These are phyloP conservation scores for Aspergillus awamori DNA, from an alignment of 2,329 filamentous ascomycete species.

Conservation along the genomic window DNA sequence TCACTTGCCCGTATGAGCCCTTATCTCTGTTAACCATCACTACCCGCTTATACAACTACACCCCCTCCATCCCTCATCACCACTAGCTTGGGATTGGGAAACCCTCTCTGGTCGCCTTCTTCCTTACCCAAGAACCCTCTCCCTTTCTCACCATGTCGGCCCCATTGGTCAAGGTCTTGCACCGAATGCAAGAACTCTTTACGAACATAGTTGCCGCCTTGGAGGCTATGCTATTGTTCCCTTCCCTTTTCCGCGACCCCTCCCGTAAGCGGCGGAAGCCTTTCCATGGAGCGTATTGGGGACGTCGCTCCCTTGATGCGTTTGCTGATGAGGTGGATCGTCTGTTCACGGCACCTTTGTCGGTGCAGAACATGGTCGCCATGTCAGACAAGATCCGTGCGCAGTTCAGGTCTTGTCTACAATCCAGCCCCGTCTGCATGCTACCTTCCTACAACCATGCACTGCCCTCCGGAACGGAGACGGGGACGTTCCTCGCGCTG, in stretches of 20 bases:
- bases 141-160: constrained; percentile 33
- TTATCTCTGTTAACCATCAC: constrained; percentile 15
- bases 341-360: constrained; percentile 41
- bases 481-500: constrained; percentile 62
- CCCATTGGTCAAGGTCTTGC: constrained; percentile 43
- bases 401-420: constrained; percentile 59
- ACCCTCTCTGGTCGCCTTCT: neutral
- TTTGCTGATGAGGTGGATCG: constrained; percentile 44
- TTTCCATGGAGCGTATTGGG: constrained; percentile 39
- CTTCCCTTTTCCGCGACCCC: constrained; percentile 40
- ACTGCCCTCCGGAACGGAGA: constrained; percentile 61
- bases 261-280: constrained; percentile 36
- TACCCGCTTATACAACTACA: constrained; percentile 6
- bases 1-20: constrained; percentile 16
- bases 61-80: constrained; percentile 1
- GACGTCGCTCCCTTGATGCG: constrained; percentile 41
- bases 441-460: constrained; percentile 66
- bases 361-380: constrained; percentile 40
- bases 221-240: constrained; percentile 46
- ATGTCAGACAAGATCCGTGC: constrained; percentile 51
- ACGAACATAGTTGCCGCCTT: constrained; percentile 43
- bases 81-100: neutral
- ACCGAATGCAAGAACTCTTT: constrained; percentile 46
- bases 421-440: constrained; percentile 63
- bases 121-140: neutral